These are phyloP conservation scores for Didymella arachidicola DNA, from an alignment of 2,329 filamentous ascomycete genomes.

Conservation along the genomic window DNA sequence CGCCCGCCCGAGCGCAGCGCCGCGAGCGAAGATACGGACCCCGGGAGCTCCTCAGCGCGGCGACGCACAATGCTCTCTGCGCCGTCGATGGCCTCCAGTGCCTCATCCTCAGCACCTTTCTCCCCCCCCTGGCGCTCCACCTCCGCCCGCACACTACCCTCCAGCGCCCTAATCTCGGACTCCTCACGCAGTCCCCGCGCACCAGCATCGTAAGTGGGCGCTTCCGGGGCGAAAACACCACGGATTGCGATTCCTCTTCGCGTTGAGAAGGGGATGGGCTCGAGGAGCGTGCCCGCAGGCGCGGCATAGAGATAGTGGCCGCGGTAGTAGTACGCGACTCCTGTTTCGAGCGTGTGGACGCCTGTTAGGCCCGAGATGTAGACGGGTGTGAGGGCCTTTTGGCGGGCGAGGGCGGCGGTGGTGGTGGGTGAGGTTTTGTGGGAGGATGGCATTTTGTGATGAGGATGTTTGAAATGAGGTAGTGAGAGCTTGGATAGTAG, in stretches of 20 bases:
- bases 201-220: slow-evolving; percentile 22
- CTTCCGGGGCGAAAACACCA: slow-evolving; percentile 12
- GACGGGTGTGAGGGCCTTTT: slow-evolving; percentile 27
- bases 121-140: not conserved
- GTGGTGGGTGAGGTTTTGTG: not conserved
- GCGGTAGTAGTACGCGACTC: slow-evolving; percentile 42
- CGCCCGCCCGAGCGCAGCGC: not conserved
- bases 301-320: slow-evolving; percentile 41
- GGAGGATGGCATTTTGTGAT: not conserved
- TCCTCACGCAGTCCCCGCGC: slow-evolving; percentile 14
- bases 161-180: slow-evolving; percentile 23
- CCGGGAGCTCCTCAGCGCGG: not conserved
- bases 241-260: slow-evolving; percentile 30
- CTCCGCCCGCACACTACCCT: slow-evolving; percentile 13
- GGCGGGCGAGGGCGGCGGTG: slow-evolving; percentile 10
- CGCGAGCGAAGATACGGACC: not conserved
- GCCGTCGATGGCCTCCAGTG: not conserved
- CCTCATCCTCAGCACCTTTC: not conserved
- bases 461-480: not conserved
- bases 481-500: not conserved
- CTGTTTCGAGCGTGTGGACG: slow-evolving; percentile 30
- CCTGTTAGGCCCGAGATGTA: slow-evolving; percentile 38
- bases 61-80: not conserved
- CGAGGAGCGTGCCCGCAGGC: slow-evolving; percentile 27
- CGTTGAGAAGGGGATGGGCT: slow-evolving; percentile 31